Conservation (phyloP, 352 stramenopile genomes). For the Plasmopara muralis region DNA sequence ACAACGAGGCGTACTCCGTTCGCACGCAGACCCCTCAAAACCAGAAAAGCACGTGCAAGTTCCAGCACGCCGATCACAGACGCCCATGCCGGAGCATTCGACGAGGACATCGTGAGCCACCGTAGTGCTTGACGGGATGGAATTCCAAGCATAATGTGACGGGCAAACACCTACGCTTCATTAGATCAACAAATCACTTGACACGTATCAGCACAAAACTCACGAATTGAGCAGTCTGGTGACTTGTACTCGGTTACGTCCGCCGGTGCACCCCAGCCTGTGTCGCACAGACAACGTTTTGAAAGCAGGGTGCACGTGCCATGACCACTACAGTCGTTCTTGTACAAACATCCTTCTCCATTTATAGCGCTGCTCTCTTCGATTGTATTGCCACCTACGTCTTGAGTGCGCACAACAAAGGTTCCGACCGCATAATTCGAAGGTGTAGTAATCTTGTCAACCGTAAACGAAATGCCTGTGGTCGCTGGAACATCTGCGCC, state of each 20-base stretch:
- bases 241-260: constrained; percentile 72
- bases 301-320: constrained; percentile 67
- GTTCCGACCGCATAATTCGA: constrained; percentile 29
- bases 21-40: constrained; percentile 76
- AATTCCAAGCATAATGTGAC: constrained; percentile 44
- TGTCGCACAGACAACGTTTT: constrained; percentile 53
- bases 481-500: constrained; percentile 24
- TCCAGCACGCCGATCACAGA: constrained; percentile 68
- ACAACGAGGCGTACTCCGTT: constrained; percentile 40
- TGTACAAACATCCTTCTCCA: constrained; percentile 52
- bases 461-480: constrained; percentile 27
- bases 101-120: constrained; percentile 39
- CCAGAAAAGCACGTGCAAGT: constrained; percentile 77
- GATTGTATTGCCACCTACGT: constrained; percentile 34
- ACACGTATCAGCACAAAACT: constrained; percentile 7
- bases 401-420: constrained; percentile 49
- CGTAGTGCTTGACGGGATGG: constrained; percentile 28
- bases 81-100: constrained; percentile 86
- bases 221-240: constrained; percentile 74
- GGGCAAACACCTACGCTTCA: constrained; percentile 42
- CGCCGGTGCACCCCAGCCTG: constrained; percentile 45
- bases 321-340: constrained; percentile 83
- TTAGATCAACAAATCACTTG: not conserved
- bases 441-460: constrained; percentile 49
- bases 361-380: constrained; percentile 46